Conservation (phyloP, 106 monocot genomes). For the Ottelia alismoides region DNA sequence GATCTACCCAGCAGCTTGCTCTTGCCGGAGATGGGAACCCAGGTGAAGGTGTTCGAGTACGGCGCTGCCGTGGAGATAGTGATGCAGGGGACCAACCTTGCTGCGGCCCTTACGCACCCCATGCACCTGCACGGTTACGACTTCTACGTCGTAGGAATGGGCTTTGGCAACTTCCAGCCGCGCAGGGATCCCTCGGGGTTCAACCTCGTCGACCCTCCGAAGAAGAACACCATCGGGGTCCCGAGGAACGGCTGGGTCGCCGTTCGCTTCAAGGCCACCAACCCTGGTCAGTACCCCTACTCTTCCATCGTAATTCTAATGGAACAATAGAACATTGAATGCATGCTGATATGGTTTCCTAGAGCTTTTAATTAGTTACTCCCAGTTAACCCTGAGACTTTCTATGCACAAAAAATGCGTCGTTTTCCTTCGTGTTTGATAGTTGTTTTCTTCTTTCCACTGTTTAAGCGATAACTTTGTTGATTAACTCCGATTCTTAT, state of each 20-base stretch:
- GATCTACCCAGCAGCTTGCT: constrained; percentile 5
- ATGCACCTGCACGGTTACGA: constrained; percentile 63
- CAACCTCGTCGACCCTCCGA: constrained; percentile 50
- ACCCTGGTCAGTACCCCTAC: constrained; percentile 52
- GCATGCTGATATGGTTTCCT: too few relatives aligned
- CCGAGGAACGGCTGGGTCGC: constrained; percentile 41
- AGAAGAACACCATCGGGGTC: constrained; percentile 37
- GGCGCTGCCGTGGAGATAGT: constrained; percentile 34
- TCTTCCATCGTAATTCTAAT: too few relatives aligned
- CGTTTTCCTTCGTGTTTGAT: too few relatives aligned
- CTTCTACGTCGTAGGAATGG: constrained; percentile 54
- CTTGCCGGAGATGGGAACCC: constrained; percentile 13
- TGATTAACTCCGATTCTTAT: neutral
- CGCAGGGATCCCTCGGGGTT: constrained; percentile 26
- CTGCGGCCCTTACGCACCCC: constrained; percentile 38
- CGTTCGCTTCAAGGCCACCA: constrained; percentile 27
- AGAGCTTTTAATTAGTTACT: too few relatives aligned
- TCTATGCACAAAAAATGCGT: too few relatives aligned
- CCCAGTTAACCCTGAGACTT: too few relatives aligned
- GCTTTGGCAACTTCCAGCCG: constrained; percentile 51
- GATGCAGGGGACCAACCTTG: constrained; percentile 42
- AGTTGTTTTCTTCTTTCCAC: too few relatives aligned
- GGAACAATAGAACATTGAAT: too few relatives aligned
- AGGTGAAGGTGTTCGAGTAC: constrained; percentile 47
- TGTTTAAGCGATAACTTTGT: too few relatives aligned